These are phyloP conservation scores for Alternaria incomplexa DNA, from an alignment of 2,329 filamentous ascomycete species.

Conservation along the genomic window DNA sequence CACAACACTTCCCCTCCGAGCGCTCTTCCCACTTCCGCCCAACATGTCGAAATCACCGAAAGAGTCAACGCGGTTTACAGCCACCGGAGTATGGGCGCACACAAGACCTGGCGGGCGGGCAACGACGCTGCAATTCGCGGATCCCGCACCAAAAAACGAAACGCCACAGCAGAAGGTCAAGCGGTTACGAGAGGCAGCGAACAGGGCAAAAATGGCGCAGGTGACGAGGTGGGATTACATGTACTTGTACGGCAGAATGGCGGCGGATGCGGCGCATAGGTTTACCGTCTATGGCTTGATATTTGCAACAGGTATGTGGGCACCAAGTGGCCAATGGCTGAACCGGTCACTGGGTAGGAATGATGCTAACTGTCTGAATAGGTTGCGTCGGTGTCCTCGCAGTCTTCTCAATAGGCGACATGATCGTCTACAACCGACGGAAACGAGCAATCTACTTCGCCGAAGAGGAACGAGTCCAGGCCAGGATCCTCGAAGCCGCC, in stretches of 20 bases:
- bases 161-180: constrained; percentile 62
- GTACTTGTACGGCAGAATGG: constrained; percentile 45
- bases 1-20: constrained; percentile 6
- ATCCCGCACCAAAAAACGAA: constrained; percentile 54
- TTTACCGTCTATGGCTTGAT: constrained; percentile 66
- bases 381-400: constrained; percentile 67
- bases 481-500: constrained; percentile 53
- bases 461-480: constrained; percentile 56
- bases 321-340: constrained; percentile 15
- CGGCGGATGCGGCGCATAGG: constrained; percentile 66
- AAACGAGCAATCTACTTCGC: constrained; percentile 68
- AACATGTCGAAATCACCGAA: constrained; percentile 71
- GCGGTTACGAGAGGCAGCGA: constrained; percentile 57
- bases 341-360: neutral
- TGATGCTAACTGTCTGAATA: constrained; percentile 32
- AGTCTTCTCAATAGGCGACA: constrained; percentile 68
- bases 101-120: constrained; percentile 61
- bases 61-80: constrained; percentile 80
- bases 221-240: constrained; percentile 60
- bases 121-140: constrained; percentile 49
- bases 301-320: constrained; percentile 62
- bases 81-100: constrained; percentile 72
- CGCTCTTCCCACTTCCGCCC: constrained; percentile 4
- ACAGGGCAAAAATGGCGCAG: constrained; percentile 55
- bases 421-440: constrained; percentile 71